These are phyloP conservation scores for Avicennia marina DNA, from an alignment of 257 asterid genomes.

Conservation along the genomic window DNA sequence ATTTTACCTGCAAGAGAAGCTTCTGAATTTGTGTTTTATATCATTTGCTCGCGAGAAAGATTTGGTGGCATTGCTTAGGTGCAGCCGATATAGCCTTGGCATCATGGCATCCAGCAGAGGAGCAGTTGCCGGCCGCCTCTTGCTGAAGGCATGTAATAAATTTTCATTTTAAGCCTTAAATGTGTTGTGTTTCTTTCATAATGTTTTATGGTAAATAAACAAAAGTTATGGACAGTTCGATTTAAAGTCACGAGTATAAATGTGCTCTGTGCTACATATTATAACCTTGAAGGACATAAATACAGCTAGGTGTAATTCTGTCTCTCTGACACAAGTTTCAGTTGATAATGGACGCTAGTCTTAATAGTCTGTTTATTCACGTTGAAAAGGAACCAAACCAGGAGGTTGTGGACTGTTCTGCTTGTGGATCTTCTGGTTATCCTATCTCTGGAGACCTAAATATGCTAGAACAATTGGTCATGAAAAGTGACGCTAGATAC, in stretches of 20 bases:
- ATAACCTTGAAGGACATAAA: background rate
- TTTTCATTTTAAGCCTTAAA: background rate
- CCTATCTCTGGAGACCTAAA: slow-evolving; percentile 81
- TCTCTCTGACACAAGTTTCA: background rate
- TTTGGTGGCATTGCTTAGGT: slow-evolving; percentile 79
- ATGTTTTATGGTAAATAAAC: too few species aligned
- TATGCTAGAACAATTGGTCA: slow-evolving; percentile 47
- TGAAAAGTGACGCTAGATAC: slow-evolving; percentile 85
- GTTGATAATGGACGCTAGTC: background rate
- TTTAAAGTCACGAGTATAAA: background rate
- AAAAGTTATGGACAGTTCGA: too few species aligned
- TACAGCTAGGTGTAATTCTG: background rate
- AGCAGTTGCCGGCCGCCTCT: slow-evolving; percentile 74
- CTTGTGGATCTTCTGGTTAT: slow-evolving; percentile 89
- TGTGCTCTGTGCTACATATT: background rate
- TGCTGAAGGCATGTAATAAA: slow-evolving; percentile 53
- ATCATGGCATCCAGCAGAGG: slow-evolving; percentile 95
- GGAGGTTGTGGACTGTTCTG: slow-evolving; percentile 67
- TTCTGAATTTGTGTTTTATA: background rate
- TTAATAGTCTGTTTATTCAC: slow-evolving; percentile 7
- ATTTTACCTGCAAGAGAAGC: background rate
- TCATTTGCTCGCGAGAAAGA: slow-evolving; percentile 35
- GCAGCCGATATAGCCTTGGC: slow-evolving; percentile 90
- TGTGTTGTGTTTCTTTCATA: background rate
- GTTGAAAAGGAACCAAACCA: slow-evolving; percentile 67